These are phyloP conservation scores for Pinguiococcus pyrenoidosus DNA, from an alignment of 108 stramenopile species.

Conservation along the genomic window DNA sequence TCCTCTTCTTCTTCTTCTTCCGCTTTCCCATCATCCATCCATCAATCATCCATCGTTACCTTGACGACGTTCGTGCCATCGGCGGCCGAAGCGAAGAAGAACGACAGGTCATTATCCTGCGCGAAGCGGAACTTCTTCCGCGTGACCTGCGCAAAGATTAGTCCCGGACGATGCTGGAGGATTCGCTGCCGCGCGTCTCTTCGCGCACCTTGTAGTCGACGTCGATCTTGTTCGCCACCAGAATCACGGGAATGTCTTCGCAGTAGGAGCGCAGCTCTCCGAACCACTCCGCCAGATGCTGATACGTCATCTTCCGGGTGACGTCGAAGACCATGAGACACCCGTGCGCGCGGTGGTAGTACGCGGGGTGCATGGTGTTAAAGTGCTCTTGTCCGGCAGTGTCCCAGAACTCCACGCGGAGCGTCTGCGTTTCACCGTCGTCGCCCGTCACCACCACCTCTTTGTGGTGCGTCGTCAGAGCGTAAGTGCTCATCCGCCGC, in stretches of 20 bases:
- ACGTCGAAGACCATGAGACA: slow-evolving; percentile 61
- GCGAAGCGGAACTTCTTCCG: slow-evolving; percentile 65
- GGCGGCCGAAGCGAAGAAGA: slow-evolving; percentile 62
- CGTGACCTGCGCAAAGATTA: slow-evolving; percentile 38
- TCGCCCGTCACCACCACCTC: too few relatives aligned
- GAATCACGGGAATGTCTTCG: slow-evolving; percentile 48
- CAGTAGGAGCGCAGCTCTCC: slow-evolving; percentile 52
- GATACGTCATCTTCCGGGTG: slow-evolving; percentile 52
- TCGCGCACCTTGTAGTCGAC: slow-evolving; percentile 45
- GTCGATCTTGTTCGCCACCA: slow-evolving; percentile 74
- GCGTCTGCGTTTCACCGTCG: too few relatives aligned
- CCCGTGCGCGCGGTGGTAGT: slow-evolving; percentile 55
- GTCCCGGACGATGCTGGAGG: not conserved
- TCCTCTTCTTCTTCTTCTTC: not conserved
- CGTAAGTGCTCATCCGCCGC: slow-evolving; percentile 49
- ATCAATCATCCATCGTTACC: not conserved
- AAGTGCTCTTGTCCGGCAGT: slow-evolving; percentile 73
- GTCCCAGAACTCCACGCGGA: slow-evolving; percentile 57
- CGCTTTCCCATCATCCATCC: not conserved
- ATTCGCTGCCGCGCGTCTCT: not conserved
- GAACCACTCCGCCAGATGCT: slow-evolving; percentile 59
- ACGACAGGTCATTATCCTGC: slow-evolving; percentile 50
- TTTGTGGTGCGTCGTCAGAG: slow-evolving; percentile 58
- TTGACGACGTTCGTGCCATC: slow-evolving; percentile 72
- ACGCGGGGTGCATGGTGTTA: slow-evolving; percentile 63